phyloP scores from a whole-genome alignment of 768 basidiomycete genomes.

The Pisolithus marmoratus region DNA sequence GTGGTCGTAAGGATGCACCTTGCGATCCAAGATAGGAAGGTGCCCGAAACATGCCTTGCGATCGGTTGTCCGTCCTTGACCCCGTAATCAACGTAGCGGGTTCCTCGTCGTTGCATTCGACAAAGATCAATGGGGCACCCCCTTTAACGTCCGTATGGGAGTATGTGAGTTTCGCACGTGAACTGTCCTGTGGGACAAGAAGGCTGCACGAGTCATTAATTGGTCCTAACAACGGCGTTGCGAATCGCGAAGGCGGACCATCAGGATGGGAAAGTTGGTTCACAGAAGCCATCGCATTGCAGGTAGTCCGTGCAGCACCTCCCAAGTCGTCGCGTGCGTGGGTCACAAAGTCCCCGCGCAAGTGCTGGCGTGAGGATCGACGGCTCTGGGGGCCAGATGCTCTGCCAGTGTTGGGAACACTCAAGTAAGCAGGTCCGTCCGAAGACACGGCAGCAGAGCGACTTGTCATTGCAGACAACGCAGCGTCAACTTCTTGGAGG shows the following conservation, averaged over 20 bases:
- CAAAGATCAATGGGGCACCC: not conserved
- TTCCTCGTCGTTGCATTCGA: not conserved
- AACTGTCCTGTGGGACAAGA: conserved; percentile 13
- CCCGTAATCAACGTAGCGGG: not conserved
- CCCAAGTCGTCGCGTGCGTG: conserved; percentile 21
- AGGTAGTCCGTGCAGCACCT: conserved; percentile 18
- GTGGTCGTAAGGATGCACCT: conserved; percentile 26
- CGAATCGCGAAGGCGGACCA: conserved; percentile 18
- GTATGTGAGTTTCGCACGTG: not conserved
- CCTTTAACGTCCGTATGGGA: not conserved
- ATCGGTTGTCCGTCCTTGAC: conserved; percentile 11
- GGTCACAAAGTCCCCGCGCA: conserved; percentile 26
- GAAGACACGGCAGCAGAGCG: conserved; percentile 24
- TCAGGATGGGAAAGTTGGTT: conserved; percentile 19
- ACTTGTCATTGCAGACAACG: conserved; percentile 18
- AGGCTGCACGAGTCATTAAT: conserved; percentile 15
- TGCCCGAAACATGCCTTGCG: conserved; percentile 9
- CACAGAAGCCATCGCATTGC: conserved; percentile 27
- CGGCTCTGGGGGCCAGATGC: conserved; percentile 24
- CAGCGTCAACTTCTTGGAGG: conserved; percentile 27
- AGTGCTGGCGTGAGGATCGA: conserved; percentile 24
- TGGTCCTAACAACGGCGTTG: conserved; percentile 16
- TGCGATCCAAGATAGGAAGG: conserved; percentile 12
- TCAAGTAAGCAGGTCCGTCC: conserved; percentile 26
- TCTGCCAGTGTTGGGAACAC: conserved; percentile 22